Conservation (phyloP, 768 basidiomycete genomes). For the Rhodotorula taiwanensis region DNA sequence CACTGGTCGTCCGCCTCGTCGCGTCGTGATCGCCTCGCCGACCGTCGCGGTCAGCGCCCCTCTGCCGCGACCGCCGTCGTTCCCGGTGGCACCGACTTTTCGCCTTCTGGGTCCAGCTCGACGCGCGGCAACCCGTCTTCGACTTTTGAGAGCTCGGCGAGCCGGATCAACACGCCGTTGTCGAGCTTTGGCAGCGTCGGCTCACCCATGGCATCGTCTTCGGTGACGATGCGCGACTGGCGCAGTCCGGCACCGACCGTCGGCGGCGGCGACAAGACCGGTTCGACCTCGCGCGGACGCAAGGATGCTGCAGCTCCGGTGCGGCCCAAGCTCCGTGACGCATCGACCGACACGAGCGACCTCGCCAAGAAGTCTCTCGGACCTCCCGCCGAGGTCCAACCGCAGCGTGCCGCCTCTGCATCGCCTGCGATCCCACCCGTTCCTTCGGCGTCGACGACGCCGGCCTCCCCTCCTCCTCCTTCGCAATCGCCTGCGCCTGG, state of each 20-base stretch:
- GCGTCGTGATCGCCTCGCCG: conserved; percentile 33
- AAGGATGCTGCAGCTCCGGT: not conserved
- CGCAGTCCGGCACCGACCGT: conserved; percentile 6
- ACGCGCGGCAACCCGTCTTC: conserved; percentile 11
- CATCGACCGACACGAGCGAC: conserved; percentile 29
- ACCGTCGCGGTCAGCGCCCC: conserved; percentile 2
- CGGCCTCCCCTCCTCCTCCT: not conserved
- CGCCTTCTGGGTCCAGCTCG: conserved; percentile 25
- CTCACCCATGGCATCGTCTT: not conserved
- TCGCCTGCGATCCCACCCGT: not conserved
- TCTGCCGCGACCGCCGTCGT: not conserved
- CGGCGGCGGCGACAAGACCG: not conserved
- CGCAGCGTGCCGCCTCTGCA: not conserved
- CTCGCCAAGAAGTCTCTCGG: not conserved
- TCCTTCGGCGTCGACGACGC: not conserved
- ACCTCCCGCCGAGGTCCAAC: not conserved
- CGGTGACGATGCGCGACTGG: conserved; percentile 24
- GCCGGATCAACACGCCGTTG: conserved; percentile 23
- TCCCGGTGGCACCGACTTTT: too few relatives aligned
- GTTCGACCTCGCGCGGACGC: conserved; percentile 1
- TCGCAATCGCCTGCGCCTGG: not conserved
- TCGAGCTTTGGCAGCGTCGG: conserved; percentile 29
- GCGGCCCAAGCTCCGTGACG: conserved; percentile 27
- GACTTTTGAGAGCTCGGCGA: conserved; percentile 3
- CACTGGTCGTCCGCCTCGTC: conserved; percentile 38